Percentiles rank a stretch among this genome's conserved stretches.
phyloP scores from a whole-genome alignment of 2,329 filamentous ascomycete species.

The Magnaporthiopsis incrustans region DNA sequence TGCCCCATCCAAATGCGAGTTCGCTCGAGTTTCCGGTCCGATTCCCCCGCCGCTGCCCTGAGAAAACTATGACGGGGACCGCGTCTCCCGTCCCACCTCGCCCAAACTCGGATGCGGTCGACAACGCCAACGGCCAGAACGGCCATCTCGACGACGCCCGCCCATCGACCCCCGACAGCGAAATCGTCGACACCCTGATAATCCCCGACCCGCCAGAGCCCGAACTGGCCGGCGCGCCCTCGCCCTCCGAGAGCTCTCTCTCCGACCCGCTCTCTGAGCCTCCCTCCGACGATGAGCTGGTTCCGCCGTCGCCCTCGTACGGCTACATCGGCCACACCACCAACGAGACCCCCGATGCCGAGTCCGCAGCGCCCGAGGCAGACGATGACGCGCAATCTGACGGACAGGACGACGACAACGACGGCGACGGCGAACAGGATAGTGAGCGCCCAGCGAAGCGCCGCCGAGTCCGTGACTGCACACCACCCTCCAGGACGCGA shows the following conservation, averaged over 20 bases:
- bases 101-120: constrained; percentile 22
- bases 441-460: constrained; percentile 49
- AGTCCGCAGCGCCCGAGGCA: background rate
- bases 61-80: constrained; percentile 51
- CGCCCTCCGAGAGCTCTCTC: constrained; percentile 4
- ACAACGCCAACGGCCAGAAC: constrained; percentile 16
- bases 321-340: background rate
- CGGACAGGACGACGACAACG: background rate
- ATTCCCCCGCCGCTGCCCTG: constrained; percentile 30
- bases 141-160: constrained; percentile 14
- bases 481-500: constrained; percentile 27
- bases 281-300: constrained; percentile 7
- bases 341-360: background rate
- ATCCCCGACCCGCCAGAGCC: background rate
- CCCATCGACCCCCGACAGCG: constrained; percentile 11
- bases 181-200: constrained; percentile 10
- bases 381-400: background rate
- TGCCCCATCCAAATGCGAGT: constrained; percentile 48
- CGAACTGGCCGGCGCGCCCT: background rate
- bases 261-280: constrained; percentile 7
- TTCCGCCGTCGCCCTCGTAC: background rate
- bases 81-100: constrained; percentile 45
- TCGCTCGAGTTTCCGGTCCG: constrained; percentile 46
- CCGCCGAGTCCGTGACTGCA: constrained; percentile 46
- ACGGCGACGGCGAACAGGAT: background rate